Base-by-base conservation (phyloP, 495 filamentous ascomycete genomes). In the Cercophora scortea region DNA sequence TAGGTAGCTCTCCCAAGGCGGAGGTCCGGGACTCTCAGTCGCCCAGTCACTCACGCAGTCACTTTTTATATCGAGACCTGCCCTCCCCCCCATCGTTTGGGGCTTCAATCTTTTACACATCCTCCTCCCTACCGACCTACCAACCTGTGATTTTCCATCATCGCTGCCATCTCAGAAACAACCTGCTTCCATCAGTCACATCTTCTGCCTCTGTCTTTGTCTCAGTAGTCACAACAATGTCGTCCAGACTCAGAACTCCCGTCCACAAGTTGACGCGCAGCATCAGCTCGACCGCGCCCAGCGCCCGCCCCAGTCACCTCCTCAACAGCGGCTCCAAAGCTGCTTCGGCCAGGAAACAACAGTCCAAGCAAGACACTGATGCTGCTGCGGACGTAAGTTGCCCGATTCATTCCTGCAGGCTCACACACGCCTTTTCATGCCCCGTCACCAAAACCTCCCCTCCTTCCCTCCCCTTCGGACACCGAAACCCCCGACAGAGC, bases 231-330 rank as follows among this genome's bases (percentile, higher is more conserved):
- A n/a, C n/a, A n/a, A 18, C 16, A 41, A 68, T 69, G 65, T 67
- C 67, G 50, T 68, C 68, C 13, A 65, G 73, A 46, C 59, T 76
- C 38, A 65, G 70, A 47, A 59, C 61, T 36, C 70, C 73, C 50
- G 60, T 69, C 57, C 54, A 67, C 42, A 74, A 76, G 65, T 59
- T 77, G 51, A 62, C 66, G 59, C 71, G 74, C 53, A 66, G 66
- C 18, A 62, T 76, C 54, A 72, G 62, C 68, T 68, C 69, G n/a
- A 60, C 65, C 18, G 41, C 74, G 40, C 46, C 63, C 8, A 53
- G 59, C 42, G 49, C 66, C 45, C 61, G 66, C 12, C 69, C 70
- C 32, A 65, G 61, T 45, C 55, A 64, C 10, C 59, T 71, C 18
- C 58, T 70, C 40, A 61, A 63, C 49, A 66, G 62, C 35, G 63